Evolutionary conservation across 179 eudicot genomes (phyloP), one percentile per base, ranked within the genome.

Genomic region (Actinidia arguta): DNA sequence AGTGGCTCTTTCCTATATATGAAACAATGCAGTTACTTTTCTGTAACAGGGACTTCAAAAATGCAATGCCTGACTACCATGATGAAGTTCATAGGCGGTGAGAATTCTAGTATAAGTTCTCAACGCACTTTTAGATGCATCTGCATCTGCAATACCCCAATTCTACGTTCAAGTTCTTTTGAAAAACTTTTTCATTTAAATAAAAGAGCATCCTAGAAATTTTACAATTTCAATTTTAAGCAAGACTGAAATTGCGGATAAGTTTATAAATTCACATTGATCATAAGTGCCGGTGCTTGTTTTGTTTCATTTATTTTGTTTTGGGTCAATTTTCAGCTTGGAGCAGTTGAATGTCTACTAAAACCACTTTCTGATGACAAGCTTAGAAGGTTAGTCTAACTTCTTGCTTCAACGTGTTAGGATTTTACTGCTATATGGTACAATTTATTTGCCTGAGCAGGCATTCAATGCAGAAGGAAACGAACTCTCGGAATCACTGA

Each of bases 21-120:
- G n/a, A n/a, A n/a, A n/a, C n/a, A n/a, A n/a, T n/a, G n/a, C 51
- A 12, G n/a, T 48, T 8, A 8, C 18, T 54, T 52, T 83, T 51
- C 82, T 80, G 47, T 78, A 54, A 55, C 84, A 94, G 98, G 92
- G 95, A 90, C 83, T 52, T 94, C 98, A 75, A 84, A 89, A 58
- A 87, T 84, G 68, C 87, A 91, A 25, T 94, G 95, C 84, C 83
- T 94, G 44, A 87, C 82, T 81, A 93, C 95, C 81, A 94, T 90
- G 89, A 91, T 93, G 94, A 92, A 91, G 86, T 94, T 97, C 89
- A 94, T 94, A 83, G n/a, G 95, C 97, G 88, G 97, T 94, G 82
- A 87, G 84, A 39, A 66, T 55, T 58, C 62, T 70, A 24, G n/a
- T n/a, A n/a, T n/a, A n/a, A 71, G 42, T 62, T 66, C 46, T 11